Percentiles rank a stretch among this genome's conserved stretches.
Conservation (phyloP, 345 rosid genomes). For the Syzygium oleosum region DNA sequence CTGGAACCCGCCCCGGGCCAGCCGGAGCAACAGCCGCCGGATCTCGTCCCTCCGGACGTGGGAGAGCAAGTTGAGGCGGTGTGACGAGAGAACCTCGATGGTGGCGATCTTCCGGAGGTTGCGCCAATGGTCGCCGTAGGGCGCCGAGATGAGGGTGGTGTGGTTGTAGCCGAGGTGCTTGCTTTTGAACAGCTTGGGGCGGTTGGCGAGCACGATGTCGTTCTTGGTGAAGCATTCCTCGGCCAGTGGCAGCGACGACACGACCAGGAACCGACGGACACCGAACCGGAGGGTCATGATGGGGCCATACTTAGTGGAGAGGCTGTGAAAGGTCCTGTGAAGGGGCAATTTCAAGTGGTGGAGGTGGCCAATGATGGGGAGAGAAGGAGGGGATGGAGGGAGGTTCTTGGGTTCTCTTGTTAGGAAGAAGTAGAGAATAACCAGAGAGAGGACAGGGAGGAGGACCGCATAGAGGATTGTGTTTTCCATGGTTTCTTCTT, state of each 20-base stretch:
- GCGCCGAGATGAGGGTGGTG: conserved; percentile 14
- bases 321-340: conserved; percentile 6
- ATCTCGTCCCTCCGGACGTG: conserved; percentile 35
- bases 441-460: neutral
- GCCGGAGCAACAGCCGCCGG: conserved; percentile 18
- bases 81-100: conserved; percentile 36
- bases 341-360: conserved; percentile 20
- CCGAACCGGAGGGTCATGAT: conserved; percentile 23
- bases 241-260: conserved; percentile 23
- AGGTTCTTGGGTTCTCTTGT: conserved; percentile 2
- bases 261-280: conserved; percentile 14
- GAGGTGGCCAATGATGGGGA: conserved; percentile 37
- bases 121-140: conserved; percentile 62
- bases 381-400: conserved; percentile 26
- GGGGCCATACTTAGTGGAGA: conserved; percentile 31
- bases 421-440: neutral
- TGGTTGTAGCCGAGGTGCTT: conserved; percentile 34
- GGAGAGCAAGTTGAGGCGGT: conserved; percentile 28
- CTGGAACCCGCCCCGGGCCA: conserved; percentile 9
- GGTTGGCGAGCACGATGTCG: conserved; percentile 34
- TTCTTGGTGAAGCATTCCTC: conserved; percentile 51
- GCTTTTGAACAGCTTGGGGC: conserved; percentile 19
- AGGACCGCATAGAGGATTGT: neutral
- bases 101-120: conserved; percentile 42
- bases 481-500: neutral